phyloP scores from a whole-genome alignment of 2,329 filamentous ascomycete species.

The Ustulina deusta region DNA sequence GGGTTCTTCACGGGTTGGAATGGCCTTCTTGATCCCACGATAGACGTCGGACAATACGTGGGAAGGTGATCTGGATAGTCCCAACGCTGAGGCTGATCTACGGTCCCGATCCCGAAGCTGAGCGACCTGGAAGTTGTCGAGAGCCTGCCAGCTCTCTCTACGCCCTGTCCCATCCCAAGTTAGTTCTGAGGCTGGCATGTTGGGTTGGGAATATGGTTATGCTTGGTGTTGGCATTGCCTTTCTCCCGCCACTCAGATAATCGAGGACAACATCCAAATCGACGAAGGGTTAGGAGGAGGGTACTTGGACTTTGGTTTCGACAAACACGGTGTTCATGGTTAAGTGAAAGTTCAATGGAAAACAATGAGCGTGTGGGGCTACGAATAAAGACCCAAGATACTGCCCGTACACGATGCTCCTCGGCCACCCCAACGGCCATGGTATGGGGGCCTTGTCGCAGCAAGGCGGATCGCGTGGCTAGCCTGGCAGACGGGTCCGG shows the following conservation, averaged over 20 bases:
- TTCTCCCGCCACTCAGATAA: constrained; percentile 18
- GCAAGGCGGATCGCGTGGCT: constrained; percentile 13
- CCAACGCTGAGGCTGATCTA: constrained; percentile 44
- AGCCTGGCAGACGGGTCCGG: constrained; percentile 7
- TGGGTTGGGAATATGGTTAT: background rate
- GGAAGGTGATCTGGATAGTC: constrained; percentile 55
- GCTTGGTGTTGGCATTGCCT: background rate
- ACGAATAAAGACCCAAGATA: constrained; percentile 22
- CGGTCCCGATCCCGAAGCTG: constrained; percentile 51
- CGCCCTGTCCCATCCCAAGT: constrained; percentile 46
- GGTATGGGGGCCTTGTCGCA: constrained; percentile 19
- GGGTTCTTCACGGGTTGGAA: constrained; percentile 58
- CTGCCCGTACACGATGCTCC: constrained; percentile 21
- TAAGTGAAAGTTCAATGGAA: constrained; percentile 12
- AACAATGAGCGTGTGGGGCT: constrained; percentile 24
- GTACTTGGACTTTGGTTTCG: background rate
- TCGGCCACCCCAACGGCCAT: constrained; percentile 14
- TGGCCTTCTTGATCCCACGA: constrained; percentile 63
- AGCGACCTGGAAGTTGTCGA: constrained; percentile 58
- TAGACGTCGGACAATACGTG: constrained; percentile 65
- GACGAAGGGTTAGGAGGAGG: background rate
- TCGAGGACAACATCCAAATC: constrained; percentile 13
- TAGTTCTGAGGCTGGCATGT: constrained; percentile 49
- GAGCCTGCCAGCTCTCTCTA: constrained; percentile 46
- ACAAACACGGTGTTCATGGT: constrained; percentile 12